Conservation (phyloP, 441 rosid species). For the Arabidopsis hybrid region DNA sequence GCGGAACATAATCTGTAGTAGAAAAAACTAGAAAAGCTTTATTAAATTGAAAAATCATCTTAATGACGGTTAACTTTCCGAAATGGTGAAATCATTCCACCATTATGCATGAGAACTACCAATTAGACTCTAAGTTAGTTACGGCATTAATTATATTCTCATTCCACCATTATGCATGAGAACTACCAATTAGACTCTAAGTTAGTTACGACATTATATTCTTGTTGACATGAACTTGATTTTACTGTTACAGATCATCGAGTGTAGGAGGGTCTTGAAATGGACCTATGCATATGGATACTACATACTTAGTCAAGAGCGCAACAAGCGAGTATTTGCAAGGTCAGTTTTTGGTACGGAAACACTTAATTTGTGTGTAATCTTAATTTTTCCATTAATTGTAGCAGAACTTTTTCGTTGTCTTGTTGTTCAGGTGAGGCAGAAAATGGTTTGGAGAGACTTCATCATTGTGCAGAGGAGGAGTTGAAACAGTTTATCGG, state of each 20-base stretch:
- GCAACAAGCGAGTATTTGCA: constrained; percentile 44
- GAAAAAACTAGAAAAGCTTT: background rate
- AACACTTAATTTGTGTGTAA: background rate
- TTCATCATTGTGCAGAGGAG: constrained; percentile 86
- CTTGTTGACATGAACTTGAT: background rate
- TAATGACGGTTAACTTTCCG: background rate
- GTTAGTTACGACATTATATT: background rate
- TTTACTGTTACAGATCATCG: constrained; percentile 54
- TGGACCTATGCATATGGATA: constrained; percentile 91
- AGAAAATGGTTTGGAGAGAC: constrained; percentile 80
- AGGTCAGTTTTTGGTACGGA: constrained; percentile 18
- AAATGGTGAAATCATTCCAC: background rate
- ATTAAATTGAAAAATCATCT: background rate
- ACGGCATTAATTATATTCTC: too few species aligned
- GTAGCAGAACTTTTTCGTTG: background rate
- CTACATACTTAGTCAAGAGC: constrained; percentile 48
- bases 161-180: too few species aligned
- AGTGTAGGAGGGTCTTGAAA: constrained; percentile 72
- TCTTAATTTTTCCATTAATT: too few species aligned
- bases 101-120: background rate
- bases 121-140: background rate
- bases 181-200: too few species aligned
- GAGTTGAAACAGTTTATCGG: constrained; percentile 56
- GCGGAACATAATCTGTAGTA: background rate
- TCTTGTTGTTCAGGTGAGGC: constrained; percentile 68